Base-by-base conservation (phyloP, 2,329 filamentous ascomycete species). In the Bipolaris victoriae region DNA sequence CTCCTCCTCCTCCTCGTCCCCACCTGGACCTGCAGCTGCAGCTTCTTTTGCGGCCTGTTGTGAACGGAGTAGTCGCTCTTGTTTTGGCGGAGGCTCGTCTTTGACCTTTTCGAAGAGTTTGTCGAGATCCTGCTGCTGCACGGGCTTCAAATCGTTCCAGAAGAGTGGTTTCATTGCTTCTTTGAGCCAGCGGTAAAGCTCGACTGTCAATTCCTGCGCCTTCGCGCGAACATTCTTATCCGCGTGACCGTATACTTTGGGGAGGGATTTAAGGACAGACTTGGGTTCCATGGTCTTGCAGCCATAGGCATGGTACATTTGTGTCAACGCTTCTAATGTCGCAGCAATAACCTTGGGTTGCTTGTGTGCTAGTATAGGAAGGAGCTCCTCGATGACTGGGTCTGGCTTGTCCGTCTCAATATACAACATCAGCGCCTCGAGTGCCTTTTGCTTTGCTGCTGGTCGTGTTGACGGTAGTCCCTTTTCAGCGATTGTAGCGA, bases 151-250 rank as follows among this genome's bases (percentile, higher is more conserved):
- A 57, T 99, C 95, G 43, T 85, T 87, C 93, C 95, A 99, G 76
- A 99, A 98, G 78, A 98, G 89, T 36, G 94, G 92, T 76, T 99
- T 99, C 88, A 99, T 97, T 10, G 94, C 94, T 63, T 99, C 95
- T 65, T 94, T 90, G 33, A 99, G 83, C 95, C 96, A 99, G 77
- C 95, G 84, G 78, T 99, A 99, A 56, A 99, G 86, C 74, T 99
- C 96, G 46, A 97, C 91, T 0, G 94, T 90, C 55, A 99, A 82
- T 67, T 90, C 92, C 45, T 95, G 95, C 26, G 93, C 92, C 76
- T 97, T 95, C 3, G 93, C 92, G 77, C 95, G 89, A 15, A 99
- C 91, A 74, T 98, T 98, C 79, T 99, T 99, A 82, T 99, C 95
- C 31, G 95, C 94, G 75, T 98, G 95, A 18, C 91, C 92, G 73